These are phyloP conservation scores for Boechera stricta DNA, from an alignment of 345 rosid genomes.

Conservation along the genomic window DNA sequence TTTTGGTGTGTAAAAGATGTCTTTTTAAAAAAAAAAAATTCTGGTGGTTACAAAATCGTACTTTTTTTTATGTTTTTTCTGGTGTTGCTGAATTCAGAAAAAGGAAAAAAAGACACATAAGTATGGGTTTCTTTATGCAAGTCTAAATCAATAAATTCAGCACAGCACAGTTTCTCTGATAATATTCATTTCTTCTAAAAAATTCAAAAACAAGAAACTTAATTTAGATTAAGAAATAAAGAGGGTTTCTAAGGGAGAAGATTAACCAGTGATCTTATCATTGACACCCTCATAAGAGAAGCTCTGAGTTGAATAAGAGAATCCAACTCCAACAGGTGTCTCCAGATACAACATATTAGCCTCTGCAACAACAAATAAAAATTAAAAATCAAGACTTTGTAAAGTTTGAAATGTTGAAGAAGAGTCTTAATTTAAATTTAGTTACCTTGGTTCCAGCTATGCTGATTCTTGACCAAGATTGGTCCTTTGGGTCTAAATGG, in stretches of 20 bases:
- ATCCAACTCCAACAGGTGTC: slow-evolving; percentile 96
- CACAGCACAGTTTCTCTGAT: slow-evolving; percentile 1
- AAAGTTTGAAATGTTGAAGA: slow-evolving; percentile 4
- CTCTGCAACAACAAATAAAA: slow-evolving; percentile 55
- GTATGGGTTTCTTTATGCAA: slow-evolving; percentile 22
- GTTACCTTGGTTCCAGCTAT: slow-evolving; percentile 92
- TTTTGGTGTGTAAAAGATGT: slow-evolving; percentile 20
- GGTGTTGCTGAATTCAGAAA: slow-evolving; percentile 18
- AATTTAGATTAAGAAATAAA: slow-evolving; percentile 16
- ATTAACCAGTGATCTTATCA: slow-evolving; percentile 81
- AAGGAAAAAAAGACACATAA: slow-evolving; percentile 26
- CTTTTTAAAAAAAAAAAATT: neutral
- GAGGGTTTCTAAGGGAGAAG: neutral
- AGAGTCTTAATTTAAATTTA: neutral
- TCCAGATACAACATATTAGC: slow-evolving; percentile 95
- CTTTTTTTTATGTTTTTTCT: neutral
- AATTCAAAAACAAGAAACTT: slow-evolving; percentile 3
- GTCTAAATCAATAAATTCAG: slow-evolving; percentile 32
- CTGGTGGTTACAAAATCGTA: slow-evolving; percentile 32
- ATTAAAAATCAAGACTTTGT: slow-evolving; percentile 18
- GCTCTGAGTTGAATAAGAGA: slow-evolving; percentile 78
- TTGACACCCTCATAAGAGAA: slow-evolving; percentile 68
- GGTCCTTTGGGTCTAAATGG: slow-evolving; percentile 96
- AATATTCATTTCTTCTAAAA: neutral
- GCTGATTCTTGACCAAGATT: slow-evolving; percentile 67